Evolutionary conservation across 805 yeast genomes (phyloP).

Genomic region (Candida sphagnicola): DNA sequence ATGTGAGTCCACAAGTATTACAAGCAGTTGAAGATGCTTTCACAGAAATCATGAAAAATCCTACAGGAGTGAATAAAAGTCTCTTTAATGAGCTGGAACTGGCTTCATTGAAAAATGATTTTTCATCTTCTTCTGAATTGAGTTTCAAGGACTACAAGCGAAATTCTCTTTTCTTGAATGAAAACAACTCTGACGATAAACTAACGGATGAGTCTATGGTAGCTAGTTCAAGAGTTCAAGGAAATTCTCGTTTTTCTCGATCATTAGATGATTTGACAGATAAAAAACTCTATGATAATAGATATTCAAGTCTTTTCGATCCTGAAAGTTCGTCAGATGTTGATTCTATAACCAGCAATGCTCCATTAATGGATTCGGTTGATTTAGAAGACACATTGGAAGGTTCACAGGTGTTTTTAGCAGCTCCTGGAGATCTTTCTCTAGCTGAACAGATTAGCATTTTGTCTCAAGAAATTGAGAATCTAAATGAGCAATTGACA

Average conservation of each 20-base stretch:
- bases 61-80: slow-evolving; percentile 7
- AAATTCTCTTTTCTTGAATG: neutral
- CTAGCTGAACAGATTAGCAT: slow-evolving; percentile 62
- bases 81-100: neutral
- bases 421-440: slow-evolving; percentile 67
- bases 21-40: slow-evolving; percentile 68
- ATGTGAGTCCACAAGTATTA: slow-evolving; percentile 40
- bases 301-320: slow-evolving; percentile 31
- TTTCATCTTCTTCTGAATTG: neutral
- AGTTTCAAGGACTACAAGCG: neutral
- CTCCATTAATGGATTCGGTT: slow-evolving; percentile 12
- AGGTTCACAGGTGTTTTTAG: slow-evolving; percentile 22
- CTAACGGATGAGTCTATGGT: neutral
- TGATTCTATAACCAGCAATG: slow-evolving; percentile 23
- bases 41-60: slow-evolving; percentile 47
- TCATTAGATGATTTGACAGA: neutral
- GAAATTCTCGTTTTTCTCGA: neutral
- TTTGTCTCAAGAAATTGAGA: slow-evolving; percentile 55
- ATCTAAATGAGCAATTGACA: slow-evolving; percentile 55
- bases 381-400: slow-evolving; percentile 11
- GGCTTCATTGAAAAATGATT: neutral
- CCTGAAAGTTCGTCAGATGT: slow-evolving; percentile 26
- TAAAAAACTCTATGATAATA: neutral
- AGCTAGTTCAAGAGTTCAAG: neutral
- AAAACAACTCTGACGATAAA: slow-evolving; percentile 3